Base-by-base conservation (phyloP, 768 basidiomycete genomes). In the Suillus hirtellus region DNA sequence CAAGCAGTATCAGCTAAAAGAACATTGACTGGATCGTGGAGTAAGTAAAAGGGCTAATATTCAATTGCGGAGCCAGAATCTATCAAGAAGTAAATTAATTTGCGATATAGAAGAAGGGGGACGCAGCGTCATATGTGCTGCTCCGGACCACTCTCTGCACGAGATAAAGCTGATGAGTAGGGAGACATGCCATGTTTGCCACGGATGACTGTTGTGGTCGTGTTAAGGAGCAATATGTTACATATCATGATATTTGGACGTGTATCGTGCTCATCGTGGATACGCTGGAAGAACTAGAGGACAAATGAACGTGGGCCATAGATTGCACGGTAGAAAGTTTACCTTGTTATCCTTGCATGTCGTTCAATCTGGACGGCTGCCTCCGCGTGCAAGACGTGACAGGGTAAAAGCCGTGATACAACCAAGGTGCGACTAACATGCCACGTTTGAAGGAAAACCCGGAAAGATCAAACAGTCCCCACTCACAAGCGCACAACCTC, bases 151-250 rank as follows among this genome's bases (percentile, higher is more conserved):
- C 87, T 89, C 77, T 97, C 96, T 44, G 81, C 82, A 88, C 80
- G 31, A 90, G 72, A 67, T 83, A 83, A 42, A 84, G 87, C 43
- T 94, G 79, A 71, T 94, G 92, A 0, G 89, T 86, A 1, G 31
- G 31, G 31, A 92, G 31, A 98, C 96, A 70, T 97, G 96, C 73
- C 97, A 79, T 94, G 98, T 79, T 93, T 96, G 42, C 96, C 96
- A 70, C 96, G 95, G 12, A 93, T 86, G 44, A 93, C 94, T 10
- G 73, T 75, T 46, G 75, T 71, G 27, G 75, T 75, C 15, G 72
- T 0, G 93, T 96, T 38, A 95, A 85, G 74, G 86, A 55, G 90
- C 93, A 65, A 99, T 52, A 31, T 8, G 7, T 49, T 8, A 49
- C 82, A 59, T 89, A 31, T 31, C 31, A 31, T 31, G 31, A 86